These are phyloP conservation scores for Dothideomycetidae sp. DNA, from an alignment of 2,329 filamentous ascomycete genomes.

Conservation along the genomic window DNA sequence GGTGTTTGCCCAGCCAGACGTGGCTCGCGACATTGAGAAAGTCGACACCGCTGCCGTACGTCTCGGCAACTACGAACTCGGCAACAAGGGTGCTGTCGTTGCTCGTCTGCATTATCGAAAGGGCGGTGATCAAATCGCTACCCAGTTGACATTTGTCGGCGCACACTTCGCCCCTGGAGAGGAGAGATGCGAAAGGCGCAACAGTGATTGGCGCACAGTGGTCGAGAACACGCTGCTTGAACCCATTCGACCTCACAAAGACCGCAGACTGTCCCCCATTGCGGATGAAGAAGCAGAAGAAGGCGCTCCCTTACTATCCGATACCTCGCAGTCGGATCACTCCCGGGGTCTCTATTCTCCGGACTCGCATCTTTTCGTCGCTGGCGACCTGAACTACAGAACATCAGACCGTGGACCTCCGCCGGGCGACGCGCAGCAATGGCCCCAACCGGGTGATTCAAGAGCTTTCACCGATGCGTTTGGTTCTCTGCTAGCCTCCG, in stretches of 20 bases:
- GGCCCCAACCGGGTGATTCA: constrained; percentile 43
- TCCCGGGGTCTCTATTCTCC: constrained; percentile 45
- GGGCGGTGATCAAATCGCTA: constrained; percentile 27
- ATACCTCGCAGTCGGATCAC: constrained; percentile 1
- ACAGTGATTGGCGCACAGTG: constrained; percentile 78
- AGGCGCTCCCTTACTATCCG: constrained; percentile 22
- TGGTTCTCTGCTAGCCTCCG: constrained; percentile 50
- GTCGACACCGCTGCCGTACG: constrained; percentile 72
- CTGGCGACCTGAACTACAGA: constrained; percentile 90
- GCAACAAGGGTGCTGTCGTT: constrained; percentile 87
- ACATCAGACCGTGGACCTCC: constrained; percentile 48
- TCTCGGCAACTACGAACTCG: constrained; percentile 75
- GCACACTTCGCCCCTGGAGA: constrained; percentile 87
- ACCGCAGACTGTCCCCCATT: constrained; percentile 4
- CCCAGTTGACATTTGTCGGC: constrained; percentile 70
- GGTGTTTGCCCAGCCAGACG: constrained; percentile 57
- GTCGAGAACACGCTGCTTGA: constrained; percentile 65
- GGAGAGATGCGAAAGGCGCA: constrained; percentile 57
- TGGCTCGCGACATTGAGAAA: constrained; percentile 43
- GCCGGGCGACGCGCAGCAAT: constrained; percentile 39
- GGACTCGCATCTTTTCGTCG: constrained; percentile 65
- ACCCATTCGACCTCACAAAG: constrained; percentile 7
- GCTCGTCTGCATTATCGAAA: constrained; percentile 52
- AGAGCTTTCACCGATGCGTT: constrained; percentile 40
- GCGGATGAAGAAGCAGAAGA: constrained; percentile 8